Evolutionary conservation across 805 yeast species (phyloP).

Genomic region (Candida maris): DNA sequence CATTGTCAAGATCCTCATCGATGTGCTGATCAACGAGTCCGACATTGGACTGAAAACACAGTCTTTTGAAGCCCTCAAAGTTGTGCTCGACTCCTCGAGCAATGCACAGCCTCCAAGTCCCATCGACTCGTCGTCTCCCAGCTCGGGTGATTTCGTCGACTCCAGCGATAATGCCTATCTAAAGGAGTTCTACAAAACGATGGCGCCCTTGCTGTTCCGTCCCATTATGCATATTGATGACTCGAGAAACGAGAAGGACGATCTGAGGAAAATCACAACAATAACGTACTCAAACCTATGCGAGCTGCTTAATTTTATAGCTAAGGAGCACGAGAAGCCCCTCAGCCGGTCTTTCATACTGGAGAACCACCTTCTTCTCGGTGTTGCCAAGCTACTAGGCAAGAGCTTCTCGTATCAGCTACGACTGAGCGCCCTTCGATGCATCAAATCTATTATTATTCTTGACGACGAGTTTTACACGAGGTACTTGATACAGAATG

Average conservation of each 20-base stretch:
- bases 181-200: slow-evolving; percentile 55
- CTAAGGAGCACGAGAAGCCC: slow-evolving; percentile 56
- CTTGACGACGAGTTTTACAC: slow-evolving; percentile 62
- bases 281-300: slow-evolving; percentile 42
- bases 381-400: slow-evolving; percentile 49
- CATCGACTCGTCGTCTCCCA: slow-evolving; percentile 14
- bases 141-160: slow-evolving; percentile 11
- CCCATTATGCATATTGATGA: slow-evolving; percentile 23
- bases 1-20: slow-evolving; percentile 50
- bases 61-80: slow-evolving; percentile 77
- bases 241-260: not conserved
- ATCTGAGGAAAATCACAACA: slow-evolving; percentile 7
- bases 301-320: slow-evolving; percentile 66
- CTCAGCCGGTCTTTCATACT: slow-evolving; percentile 61
- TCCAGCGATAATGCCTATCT: slow-evolving; percentile 36
- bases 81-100: slow-evolving; percentile 57
- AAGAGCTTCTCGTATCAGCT: slow-evolving; percentile 46
- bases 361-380: slow-evolving; percentile 53
- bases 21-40: slow-evolving; percentile 57
- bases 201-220: slow-evolving; percentile 25
- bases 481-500: slow-evolving; percentile 51
- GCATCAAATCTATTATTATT: slow-evolving; percentile 58
- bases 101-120: slow-evolving; percentile 11
- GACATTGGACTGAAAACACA: slow-evolving; percentile 76
- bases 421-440: slow-evolving; percentile 64